Base-by-base conservation (phyloP, 257 asterid genomes). In the Capsicum baccatum region DNA sequence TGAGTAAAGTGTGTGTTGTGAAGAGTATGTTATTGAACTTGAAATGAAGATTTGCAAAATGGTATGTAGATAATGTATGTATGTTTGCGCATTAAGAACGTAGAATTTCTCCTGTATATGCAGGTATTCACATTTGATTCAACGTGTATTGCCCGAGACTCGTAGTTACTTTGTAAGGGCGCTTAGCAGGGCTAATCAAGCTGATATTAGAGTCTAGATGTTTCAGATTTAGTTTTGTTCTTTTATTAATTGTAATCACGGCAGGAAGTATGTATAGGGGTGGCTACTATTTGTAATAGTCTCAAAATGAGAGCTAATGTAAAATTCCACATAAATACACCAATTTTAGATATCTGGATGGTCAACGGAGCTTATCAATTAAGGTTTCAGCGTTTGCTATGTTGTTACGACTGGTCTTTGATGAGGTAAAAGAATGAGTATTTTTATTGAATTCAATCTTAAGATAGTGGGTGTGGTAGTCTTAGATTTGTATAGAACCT, bases 121-220 rank as follows among this genome's bases (percentile, higher is more conserved):
- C 93, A 97, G 99, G 95, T 95, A 92, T 76, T 68, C 90, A 1
- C 91, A 91, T 84, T 88, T 97, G 88, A 94, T 95, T 85, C 90
- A 91, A 52, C 94, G 96, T 6, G 89, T 95, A 67, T 87, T 94
- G 82, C 96, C 97, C 0, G 98, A 95, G 88, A 94, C 97, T 15
- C 97, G 92, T 17, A 91, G 87, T 86, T 97, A 95, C 88, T 97
- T 97, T 83, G 88, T 89, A 63, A 88, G 94, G 86, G 89, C 89
- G 47, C 94, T 95, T 86, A 89, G 92, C 35, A 89, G 90, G 81
- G 91, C 95, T 10, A 83, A 68, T 63, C 94, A 90, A 47, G 86
- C 90, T 76, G 97, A 95, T 79, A 39, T 84, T 83, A 85, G 92
- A 88, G 87, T 81, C 59, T 91, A 91, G 93, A 64, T 71, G 76